These are phyloP conservation scores for Coemansia sp. DNA, from an alignment of 192 early-diverging fungal genomes.

Conservation along the genomic window DNA sequence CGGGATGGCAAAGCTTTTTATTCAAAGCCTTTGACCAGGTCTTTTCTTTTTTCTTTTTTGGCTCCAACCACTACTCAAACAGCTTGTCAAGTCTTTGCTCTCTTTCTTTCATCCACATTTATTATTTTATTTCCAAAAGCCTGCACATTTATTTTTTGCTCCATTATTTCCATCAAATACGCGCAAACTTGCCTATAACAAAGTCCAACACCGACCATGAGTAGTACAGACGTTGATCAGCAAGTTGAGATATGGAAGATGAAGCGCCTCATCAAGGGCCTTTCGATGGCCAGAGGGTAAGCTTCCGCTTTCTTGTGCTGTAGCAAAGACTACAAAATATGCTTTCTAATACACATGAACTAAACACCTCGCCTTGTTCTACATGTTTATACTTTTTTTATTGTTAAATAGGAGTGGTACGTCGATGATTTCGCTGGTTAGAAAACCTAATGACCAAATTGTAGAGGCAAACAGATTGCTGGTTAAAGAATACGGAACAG, in stretches of 20 bases:
- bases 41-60: neutral
- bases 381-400: neutral
- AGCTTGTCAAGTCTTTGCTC: neutral
- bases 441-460: constrained; percentile 87
- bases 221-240: constrained; percentile 57
- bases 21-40: neutral
- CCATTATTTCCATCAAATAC: neutral
- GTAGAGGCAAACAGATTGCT: constrained; percentile 80
- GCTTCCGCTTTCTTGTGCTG: constrained; percentile 2
- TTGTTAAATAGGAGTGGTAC: constrained; percentile 76
- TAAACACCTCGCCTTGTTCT: neutral
- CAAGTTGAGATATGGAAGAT: constrained; percentile 94
- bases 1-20: neutral
- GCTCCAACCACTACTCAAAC: neutral
- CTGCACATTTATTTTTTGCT: neutral
- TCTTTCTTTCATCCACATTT: constrained; percentile 3
- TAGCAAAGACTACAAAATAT: neutral
- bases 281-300: constrained; percentile 84
- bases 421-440: constrained; percentile 95
- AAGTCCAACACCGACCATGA: constrained; percentile 13
- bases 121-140: constrained; percentile 10
- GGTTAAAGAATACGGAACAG: constrained; percentile 93
- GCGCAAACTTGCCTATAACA: neutral
- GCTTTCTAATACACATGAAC: neutral
- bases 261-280: constrained; percentile 91